Percentiles rank a stretch among this genome's conserved stretches.
phyloP scores from a whole-genome alignment of 257 asterid species.

The Eucommia ulmoides region DNA sequence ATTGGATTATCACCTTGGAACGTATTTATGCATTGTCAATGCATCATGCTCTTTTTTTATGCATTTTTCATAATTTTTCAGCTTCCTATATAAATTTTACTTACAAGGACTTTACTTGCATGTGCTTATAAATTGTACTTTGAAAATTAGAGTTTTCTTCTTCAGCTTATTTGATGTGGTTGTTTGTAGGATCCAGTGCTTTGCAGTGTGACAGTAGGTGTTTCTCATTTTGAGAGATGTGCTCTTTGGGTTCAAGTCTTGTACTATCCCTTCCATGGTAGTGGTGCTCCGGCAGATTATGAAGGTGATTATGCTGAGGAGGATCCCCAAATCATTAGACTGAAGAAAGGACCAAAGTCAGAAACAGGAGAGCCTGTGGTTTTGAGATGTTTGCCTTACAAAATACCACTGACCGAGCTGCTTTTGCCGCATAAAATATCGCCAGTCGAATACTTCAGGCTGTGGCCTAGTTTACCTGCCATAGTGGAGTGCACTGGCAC shows the following conservation, averaged over 20 bases:
- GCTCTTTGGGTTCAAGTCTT: slow-evolving; percentile 85
- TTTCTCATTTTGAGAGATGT: slow-evolving; percentile 76
- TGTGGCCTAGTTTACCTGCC: slow-evolving; percentile 93
- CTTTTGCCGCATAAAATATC: slow-evolving; percentile 91
- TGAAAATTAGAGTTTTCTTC: not conserved
- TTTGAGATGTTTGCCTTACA: slow-evolving; percentile 91
- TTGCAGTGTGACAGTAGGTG: slow-evolving; percentile 82
- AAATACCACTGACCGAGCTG: slow-evolving; percentile 84
- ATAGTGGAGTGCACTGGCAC: slow-evolving; percentile 80
- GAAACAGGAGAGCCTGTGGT: slow-evolving; percentile 63
- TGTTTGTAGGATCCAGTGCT: slow-evolving; percentile 63
- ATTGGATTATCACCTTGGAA: slow-evolving; percentile 2
- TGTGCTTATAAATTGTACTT: not conserved
- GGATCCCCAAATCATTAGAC: slow-evolving; percentile 49
- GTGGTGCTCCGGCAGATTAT: slow-evolving; percentile 46
- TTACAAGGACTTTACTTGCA: too few species aligned
- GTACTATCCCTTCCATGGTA: slow-evolving; percentile 68
- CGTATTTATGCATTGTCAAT: slow-evolving; percentile 6
- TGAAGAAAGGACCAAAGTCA: slow-evolving; percentile 41
- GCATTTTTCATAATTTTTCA: not conserved
- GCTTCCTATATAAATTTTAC: too few species aligned
- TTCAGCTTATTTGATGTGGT: slow-evolving; percentile 6
- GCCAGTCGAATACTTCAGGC: slow-evolving; percentile 88
- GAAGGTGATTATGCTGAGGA: slow-evolving; percentile 65
- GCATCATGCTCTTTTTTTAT: slow-evolving; percentile 4